Evolutionary conservation across 2,329 filamentous ascomycete species (phyloP).

Genomic region (Colletotrichum navitas): DNA sequence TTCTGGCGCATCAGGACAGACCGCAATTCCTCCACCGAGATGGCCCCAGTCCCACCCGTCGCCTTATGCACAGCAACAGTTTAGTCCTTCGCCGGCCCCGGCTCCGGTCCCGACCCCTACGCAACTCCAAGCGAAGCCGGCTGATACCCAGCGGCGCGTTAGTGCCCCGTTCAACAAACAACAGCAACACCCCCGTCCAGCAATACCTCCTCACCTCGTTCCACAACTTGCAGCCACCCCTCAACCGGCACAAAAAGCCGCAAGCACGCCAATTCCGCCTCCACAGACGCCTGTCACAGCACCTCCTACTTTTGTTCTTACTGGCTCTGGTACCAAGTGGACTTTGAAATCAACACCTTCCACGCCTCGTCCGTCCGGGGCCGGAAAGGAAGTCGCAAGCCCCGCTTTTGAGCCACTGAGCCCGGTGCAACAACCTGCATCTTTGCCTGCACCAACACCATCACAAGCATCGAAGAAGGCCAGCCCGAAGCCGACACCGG

Average conservation of each 20-base stretch:
- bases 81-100: conserved; percentile 44
- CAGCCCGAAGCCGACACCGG: conserved; percentile 47
- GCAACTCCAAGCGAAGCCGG: conserved; percentile 44
- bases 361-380: conserved; percentile 60
- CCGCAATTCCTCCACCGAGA: conserved; percentile 49
- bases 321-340: conserved; percentile 69
- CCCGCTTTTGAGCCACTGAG: conserved; percentile 72
- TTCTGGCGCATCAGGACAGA: conserved; percentile 28
- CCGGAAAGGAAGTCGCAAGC: conserved; percentile 57
- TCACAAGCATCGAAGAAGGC: conserved; percentile 52
- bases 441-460: conserved; percentile 52
- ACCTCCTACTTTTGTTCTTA: conserved; percentile 47
- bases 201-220: conserved; percentile 58
- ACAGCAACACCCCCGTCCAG: conserved; percentile 51
- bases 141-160: conserved; percentile 49
- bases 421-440: conserved; percentile 59
- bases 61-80: conserved; percentile 46
- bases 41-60: conserved; percentile 50
- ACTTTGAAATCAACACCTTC: conserved; percentile 68
- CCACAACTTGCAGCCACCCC: conserved; percentile 54
- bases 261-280: conserved; percentile 48
- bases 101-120: not conserved
- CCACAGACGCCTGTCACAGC: conserved; percentile 52
- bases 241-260: conserved; percentile 49
- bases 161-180: conserved; percentile 49